Evolutionary conservation across 1,284 basidiomycete genomes (phyloP).

Genomic region (Phylloporus sp.): DNA sequence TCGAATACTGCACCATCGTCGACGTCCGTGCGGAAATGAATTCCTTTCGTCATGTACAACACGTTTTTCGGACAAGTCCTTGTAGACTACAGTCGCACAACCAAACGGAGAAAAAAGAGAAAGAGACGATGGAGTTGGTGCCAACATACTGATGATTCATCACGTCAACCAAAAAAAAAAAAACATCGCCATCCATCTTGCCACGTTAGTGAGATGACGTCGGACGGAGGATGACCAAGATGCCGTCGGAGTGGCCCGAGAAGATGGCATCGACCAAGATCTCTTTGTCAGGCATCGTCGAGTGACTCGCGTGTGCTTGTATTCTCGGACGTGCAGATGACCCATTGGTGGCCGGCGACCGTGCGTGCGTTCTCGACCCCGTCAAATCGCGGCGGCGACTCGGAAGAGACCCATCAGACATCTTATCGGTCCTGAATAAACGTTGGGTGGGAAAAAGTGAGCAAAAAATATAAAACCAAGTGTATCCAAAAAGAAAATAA

Average conservation of each 20-base stretch:
- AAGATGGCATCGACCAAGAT: conserved; percentile 75
- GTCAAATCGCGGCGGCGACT: conserved; percentile 34
- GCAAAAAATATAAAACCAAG: conserved; percentile 1
- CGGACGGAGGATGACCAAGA: conserved; percentile 72
- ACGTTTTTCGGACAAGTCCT: no score
- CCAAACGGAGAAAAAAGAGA: no score
- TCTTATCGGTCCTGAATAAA: conserved; percentile 25
- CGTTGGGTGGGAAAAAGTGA: not conserved
- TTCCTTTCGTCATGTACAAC: no score
- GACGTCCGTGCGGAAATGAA: no score
- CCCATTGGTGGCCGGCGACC: conserved; percentile 2
- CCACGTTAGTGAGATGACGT: not conserved
- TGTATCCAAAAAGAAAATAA: not conserved
- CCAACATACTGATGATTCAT: no score
- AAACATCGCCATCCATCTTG: no score
- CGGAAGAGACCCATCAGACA: conserved; percentile 22
- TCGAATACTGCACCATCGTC: no score
- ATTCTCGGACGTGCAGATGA: conserved; percentile 17
- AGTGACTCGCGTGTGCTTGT: conserved; percentile 4
- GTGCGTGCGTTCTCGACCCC: conserved; percentile 17
- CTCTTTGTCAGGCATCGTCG: conserved; percentile 34
- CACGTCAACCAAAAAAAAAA: not conserved
- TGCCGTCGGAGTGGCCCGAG: conserved; percentile 78
- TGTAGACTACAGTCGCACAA: no score
- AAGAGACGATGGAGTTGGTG: no score